Percentiles rank a stretch among this genome's conserved stretches.
Conservation (phyloP, 1,284 basidiomycete genomes). For the Cystobasidium sp. region DNA sequence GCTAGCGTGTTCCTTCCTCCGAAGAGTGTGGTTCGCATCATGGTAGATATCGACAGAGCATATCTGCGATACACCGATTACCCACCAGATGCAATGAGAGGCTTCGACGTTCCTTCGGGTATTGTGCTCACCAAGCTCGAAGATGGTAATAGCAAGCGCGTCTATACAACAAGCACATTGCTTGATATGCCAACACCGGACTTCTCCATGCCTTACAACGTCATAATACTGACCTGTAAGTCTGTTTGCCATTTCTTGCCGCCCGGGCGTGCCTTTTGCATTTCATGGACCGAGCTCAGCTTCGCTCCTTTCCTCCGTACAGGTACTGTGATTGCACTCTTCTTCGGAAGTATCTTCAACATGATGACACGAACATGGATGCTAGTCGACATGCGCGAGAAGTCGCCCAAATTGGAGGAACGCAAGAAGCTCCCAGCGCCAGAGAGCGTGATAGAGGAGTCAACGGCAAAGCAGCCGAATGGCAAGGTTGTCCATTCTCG, state of each 20-base stretch:
- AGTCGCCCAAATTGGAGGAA: neutral
- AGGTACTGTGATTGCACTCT: conserved; percentile 72
- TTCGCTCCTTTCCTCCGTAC: neutral
- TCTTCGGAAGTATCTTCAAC: conserved; percentile 92
- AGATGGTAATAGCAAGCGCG: conserved; percentile 57
- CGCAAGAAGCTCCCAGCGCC: neutral
- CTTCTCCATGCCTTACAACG: conserved; percentile 99
- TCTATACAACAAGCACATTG: conserved; percentile 81
- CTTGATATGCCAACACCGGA: conserved; percentile 93
- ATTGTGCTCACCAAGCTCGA: conserved; percentile 53
- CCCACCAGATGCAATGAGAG: conserved; percentile 90
- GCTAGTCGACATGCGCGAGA: conserved; percentile 56
- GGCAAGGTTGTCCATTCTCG: neutral
- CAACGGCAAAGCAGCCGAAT: neutral
- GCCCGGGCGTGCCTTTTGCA: neutral
- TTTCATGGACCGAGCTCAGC: neutral
- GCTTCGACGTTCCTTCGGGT: conserved; percentile 87
- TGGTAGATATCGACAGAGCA: conserved; percentile 77
- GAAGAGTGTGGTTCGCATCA: conserved; percentile 66
- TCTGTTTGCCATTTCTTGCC: neutral
- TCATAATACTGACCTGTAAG: conserved; percentile 86
- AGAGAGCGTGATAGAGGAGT: neutral
- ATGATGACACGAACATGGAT: conserved; percentile 78
- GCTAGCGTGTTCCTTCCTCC: conserved; percentile 72
- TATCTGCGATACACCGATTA: conserved; percentile 95